Conservation (phyloP, 148 eudicot species). For the Rhododendron ferrugineum region DNA sequence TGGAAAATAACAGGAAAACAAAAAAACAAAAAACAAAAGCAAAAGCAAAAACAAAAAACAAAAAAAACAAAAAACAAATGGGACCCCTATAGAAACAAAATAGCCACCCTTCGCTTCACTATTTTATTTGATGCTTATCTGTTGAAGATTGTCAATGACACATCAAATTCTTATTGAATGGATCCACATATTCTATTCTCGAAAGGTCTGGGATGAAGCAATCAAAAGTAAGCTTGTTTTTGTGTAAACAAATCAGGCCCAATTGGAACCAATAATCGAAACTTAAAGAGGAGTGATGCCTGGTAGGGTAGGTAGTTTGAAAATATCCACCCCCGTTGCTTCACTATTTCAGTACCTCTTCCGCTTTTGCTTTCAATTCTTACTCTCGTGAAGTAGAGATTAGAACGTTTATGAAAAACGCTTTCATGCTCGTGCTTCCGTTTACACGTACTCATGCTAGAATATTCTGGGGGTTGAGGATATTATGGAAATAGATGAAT, state of each 20-base stretch:
- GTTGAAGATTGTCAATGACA: neutral
- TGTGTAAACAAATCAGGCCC: neutral
- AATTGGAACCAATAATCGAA: neutral
- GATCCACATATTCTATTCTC: neutral
- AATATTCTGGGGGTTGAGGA: too few species aligned
- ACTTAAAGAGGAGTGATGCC: neutral
- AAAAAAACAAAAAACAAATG: neutral
- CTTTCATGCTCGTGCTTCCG: neutral
- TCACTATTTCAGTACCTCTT: too few species aligned
- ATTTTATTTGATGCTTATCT: neutral
- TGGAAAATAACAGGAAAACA: neutral
- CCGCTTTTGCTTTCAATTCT: neutral
- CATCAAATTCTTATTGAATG: neutral
- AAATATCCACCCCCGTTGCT: too few species aligned
- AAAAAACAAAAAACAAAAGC: neutral
- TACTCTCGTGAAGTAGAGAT: neutral
- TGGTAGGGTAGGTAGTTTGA: neutral
- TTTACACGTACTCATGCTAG: too few species aligned
- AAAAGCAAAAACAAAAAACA: neutral
- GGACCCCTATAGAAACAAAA: neutral
- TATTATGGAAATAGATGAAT: too few species aligned
- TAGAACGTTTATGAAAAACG: rapidly evolving
- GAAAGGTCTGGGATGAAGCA: neutral
- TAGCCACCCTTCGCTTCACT: neutral
- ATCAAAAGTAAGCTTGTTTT: neutral